Evolutionary conservation across 768 basidiomycete genomes (phyloP), one percentile per base, ranked within the genome.

Genomic region (Boletellus ananiceps): DNA sequence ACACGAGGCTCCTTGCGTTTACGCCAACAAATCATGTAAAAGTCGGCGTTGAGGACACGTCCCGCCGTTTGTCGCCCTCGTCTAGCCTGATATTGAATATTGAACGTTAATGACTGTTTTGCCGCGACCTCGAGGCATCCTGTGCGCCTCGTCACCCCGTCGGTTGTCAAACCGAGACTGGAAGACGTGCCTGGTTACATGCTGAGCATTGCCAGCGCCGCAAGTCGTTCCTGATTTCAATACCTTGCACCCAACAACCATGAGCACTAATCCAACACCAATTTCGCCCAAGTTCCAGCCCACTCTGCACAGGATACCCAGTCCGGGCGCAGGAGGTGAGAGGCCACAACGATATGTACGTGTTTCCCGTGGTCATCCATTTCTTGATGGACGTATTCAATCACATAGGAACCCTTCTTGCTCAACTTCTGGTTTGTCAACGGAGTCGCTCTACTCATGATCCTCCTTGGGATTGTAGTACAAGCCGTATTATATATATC

Each of bases 291-390:
- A 67, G 50, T 76, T 74, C 57, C 71, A 69, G 49, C 74, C 74
- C 39, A 74, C 76, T 2, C 71, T 73, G 2, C 69, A 79, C 44
- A 63, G 75, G 23, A 80, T 82, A 55, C 81, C 80, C 13, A 66
- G 76, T 2, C 73, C 74, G 13, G 69, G 62, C 27, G 58, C 58
- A 21, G 23, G 23, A 4, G 46, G 60, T 14, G 60, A 67, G 43
- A 68, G 68, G 11, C 68, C 74, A 13, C 66, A 70, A 27, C 72
- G 69, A 59, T 78, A 71, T 68, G 80, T 80, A 44, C 40, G 75
- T 62, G 21, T 6, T 15, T 29, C 34, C 5, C 27, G 34, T 36
- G 2, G 14, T 11, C n/a, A n/a, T 16, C 8, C 8, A 23, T 16
- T 34, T 35, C 8, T n/a, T 16, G 33, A 49, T 7, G 6, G 32